Base-by-base conservation (phyloP, 495 filamentous ascomycete genomes). In the Talaromyces adpressus region DNA sequence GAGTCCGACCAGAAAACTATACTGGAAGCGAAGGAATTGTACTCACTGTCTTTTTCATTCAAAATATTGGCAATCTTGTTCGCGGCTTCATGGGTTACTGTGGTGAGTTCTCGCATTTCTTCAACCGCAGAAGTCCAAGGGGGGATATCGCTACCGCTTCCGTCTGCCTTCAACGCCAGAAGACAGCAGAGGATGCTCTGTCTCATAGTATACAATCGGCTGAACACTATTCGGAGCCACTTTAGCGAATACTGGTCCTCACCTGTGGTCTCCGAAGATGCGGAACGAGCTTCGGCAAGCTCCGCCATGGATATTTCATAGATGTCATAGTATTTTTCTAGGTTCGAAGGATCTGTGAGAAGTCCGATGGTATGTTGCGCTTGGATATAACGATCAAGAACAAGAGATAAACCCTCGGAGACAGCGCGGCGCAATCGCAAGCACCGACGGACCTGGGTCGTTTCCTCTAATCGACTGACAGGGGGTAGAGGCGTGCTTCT, bases 251-350 rank as follows among this genome's bases (percentile, higher is more conserved):
- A 91, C 20, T 81, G 72, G 62, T 93, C 88, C 36, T 96, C 88
- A 65, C 84, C 79, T 32, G 89, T 83, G 34, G 76, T 72, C 30
- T 89, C 84, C 1, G 81, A 74, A 52, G 87, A 84, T 3, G 84
- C 84, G 23, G 82, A 72, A 62, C 85, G 79, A 4, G 87, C 85
- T 61, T 90, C 88, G 56, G 82, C 79, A 14, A 93, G 81, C 67
- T 98, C 93, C 34, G 85, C 84, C 54, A 88, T 81, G 61, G 84
- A 91, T 63, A 98, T 87, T 68, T 98, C 92, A 67, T 97, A 97
- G 39, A 97, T 88, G 68, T 96, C 92, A 64, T 90, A 87, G 71
- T 92, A 96, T 75, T 91, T 94, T 57, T 92, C 93, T 14, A 96
- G 77, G 68, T 96, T 89, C 54, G 86, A 78, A 65, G 88, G 83